Percentiles rank a stretch among this genome's conserved stretches.
These are phyloP conservation scores for Arthrobotrys megalospora DNA, from an alignment of 2,329 filamentous ascomycete genomes.

Conservation along the genomic window DNA sequence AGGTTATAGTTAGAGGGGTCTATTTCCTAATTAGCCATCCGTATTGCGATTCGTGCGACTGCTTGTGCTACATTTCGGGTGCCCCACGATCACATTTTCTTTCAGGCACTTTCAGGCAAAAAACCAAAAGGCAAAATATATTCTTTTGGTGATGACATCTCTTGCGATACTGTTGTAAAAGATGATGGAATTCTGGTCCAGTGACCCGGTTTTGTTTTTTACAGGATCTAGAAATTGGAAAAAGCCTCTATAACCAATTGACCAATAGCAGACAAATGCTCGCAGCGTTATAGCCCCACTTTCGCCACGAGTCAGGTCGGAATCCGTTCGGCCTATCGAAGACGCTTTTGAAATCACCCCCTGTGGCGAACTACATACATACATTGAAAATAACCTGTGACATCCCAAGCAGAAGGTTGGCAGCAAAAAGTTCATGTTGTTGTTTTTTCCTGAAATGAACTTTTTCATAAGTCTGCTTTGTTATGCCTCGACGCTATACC, in stretches of 20 bases:
- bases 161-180: constrained; percentile 35
- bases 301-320: constrained; percentile 40
- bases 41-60: constrained; percentile 17
- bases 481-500: constrained; percentile 18
- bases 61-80: background rate
- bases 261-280: constrained; percentile 19
- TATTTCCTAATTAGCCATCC: constrained; percentile 45
- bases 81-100: constrained; percentile 25
- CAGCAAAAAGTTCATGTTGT: constrained; percentile 1
- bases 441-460: constrained; percentile 14
- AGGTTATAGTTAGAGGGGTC: constrained; percentile 2
- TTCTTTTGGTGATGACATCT: constrained; percentile 21
- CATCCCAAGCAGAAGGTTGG: constrained; percentile 31
- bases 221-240: constrained; percentile 10
- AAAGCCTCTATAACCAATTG: constrained; percentile 7
- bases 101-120: constrained; percentile 43
- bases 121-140: constrained; percentile 27
- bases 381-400: constrained; percentile 11
- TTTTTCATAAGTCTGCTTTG: constrained; percentile 4
- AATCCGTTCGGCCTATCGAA: constrained; percentile 23
- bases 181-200: constrained; percentile 37
- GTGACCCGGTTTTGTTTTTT: constrained; percentile 12
- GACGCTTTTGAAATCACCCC: constrained; percentile 5
- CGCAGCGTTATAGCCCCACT: constrained; percentile 17
- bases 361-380: constrained; percentile 8